These are phyloP conservation scores for Yarrowia bubula DNA, from an alignment of 805 yeast species.

Conservation along the genomic window DNA sequence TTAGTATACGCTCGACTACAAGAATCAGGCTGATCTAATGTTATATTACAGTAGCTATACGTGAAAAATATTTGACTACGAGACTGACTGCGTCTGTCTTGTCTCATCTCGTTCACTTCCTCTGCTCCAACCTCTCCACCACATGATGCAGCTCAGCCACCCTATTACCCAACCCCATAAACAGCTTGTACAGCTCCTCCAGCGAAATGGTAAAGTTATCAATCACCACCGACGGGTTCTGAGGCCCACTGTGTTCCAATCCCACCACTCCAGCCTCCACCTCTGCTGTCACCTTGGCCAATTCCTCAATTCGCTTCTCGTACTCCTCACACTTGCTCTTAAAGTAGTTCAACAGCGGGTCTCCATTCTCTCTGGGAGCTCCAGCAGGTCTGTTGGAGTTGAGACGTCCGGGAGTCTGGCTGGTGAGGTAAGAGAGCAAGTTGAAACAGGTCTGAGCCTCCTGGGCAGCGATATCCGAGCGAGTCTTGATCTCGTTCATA, in stretches of 20 bases:
- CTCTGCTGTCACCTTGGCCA: slow-evolving; percentile 37
- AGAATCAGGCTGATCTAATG: background rate
- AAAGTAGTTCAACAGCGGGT: slow-evolving; percentile 52
- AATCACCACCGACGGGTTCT: slow-evolving; percentile 28
- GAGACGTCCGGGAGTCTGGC: slow-evolving; percentile 38
- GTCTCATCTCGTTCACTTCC: background rate
- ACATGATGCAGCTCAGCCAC: slow-evolving; percentile 68
- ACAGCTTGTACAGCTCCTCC: slow-evolving; percentile 61
- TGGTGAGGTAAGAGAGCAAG: slow-evolving; percentile 31
- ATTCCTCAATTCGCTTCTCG: slow-evolving; percentile 43
- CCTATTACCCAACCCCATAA: slow-evolving; percentile 68
- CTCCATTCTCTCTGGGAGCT: slow-evolving; percentile 39
- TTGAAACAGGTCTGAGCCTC: slow-evolving; percentile 38
- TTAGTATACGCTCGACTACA: no score
- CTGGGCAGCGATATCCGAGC: slow-evolving; percentile 32
- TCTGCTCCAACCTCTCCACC: slow-evolving; percentile 37
- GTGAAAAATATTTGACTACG: background rate
- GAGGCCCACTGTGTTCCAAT: slow-evolving; percentile 34
- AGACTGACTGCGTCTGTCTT: background rate
- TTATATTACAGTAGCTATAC: no score
- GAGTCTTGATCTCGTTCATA: slow-evolving; percentile 36
- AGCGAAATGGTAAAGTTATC: slow-evolving; percentile 37
- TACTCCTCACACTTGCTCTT: slow-evolving; percentile 47
- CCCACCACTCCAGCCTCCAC: slow-evolving; percentile 40
- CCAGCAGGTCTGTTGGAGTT: slow-evolving; percentile 24